phyloP scores from a whole-genome alignment of 2,329 filamentous ascomycete species.

The Fusarium sp. region DNA sequence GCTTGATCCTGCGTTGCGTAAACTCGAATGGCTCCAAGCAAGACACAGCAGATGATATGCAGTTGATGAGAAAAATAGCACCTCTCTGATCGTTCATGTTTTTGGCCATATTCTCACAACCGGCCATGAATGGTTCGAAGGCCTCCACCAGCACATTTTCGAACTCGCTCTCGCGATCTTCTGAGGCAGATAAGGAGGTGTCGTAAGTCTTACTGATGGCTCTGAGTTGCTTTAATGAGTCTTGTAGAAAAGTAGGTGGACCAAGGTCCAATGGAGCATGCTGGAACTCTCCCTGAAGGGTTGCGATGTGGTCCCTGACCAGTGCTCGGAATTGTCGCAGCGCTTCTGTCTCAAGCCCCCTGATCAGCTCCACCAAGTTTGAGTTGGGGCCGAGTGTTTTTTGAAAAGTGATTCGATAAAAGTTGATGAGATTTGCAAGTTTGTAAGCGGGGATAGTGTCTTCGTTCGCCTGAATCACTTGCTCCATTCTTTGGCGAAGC shows the following conservation, averaged over 20 bases:
- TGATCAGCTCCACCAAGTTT: conserved; percentile 73
- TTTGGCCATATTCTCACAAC: conserved; percentile 75
- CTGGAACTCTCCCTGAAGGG: conserved; percentile 76
- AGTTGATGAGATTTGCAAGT: conserved; percentile 85
- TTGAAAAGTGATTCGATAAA: conserved; percentile 86
- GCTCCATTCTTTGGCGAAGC: conserved; percentile 89
- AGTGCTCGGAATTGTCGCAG: conserved; percentile 83
- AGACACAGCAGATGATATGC: conserved; percentile 65
- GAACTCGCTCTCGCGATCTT: conserved; percentile 73
- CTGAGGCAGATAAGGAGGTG: conserved; percentile 72
- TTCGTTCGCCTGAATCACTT: conserved; percentile 91
- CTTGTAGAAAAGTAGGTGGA: conserved; percentile 80
- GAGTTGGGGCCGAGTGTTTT: conserved; percentile 78
- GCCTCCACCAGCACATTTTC: conserved; percentile 78
- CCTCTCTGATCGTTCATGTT: conserved; percentile 66
- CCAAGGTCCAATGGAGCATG: conserved; percentile 76
- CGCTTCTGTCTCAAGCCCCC: conserved; percentile 76
- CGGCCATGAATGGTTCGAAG: conserved; percentile 84
- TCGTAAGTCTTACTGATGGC: conserved; percentile 88
- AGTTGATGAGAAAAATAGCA: conserved; percentile 79
- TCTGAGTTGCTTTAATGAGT: conserved; percentile 80
- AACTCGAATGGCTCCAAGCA: conserved; percentile 71
- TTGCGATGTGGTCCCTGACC: conserved; percentile 80
- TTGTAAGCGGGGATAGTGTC: conserved; percentile 90
- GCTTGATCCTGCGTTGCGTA: conserved; percentile 62